A percentile compares a stretch with the other conserved stretches of the same genome.
phyloP scores from a whole-genome alignment of 345 rosid species.

The Euphorbia peplus region DNA sequence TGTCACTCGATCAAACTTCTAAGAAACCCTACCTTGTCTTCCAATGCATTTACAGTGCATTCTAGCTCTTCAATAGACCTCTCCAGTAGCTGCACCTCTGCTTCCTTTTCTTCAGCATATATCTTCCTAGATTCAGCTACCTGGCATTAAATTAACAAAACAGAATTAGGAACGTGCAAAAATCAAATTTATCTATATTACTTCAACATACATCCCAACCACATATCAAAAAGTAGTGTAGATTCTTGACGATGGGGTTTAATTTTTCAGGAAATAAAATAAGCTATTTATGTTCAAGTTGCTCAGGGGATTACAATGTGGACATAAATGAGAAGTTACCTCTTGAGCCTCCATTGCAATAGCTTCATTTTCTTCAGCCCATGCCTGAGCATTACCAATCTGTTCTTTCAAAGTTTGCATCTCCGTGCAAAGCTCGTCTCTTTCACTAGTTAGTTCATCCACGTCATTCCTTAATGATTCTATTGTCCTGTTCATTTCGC shows the following conservation, averaged over 20 bases:
- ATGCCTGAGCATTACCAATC: conserved; percentile 45
- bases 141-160: conserved; percentile 33
- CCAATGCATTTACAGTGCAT: conserved; percentile 69
- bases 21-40: conserved; percentile 63
- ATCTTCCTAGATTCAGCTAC: conserved; percentile 66
- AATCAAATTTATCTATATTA: background rate
- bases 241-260: too few species aligned
- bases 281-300: conserved; percentile 4
- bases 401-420: conserved; percentile 55
- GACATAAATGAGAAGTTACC: conserved; percentile 36
- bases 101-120: conserved; percentile 77
- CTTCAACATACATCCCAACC: background rate
- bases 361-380: conserved; percentile 60
- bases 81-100: conserved; percentile 80
- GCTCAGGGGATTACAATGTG: background rate
- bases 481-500: conserved; percentile 53
- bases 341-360: conserved; percentile 65
- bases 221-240: background rate
- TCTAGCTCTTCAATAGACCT: conserved; percentile 91
- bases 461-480: conserved; percentile 50
- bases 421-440: conserved; percentile 56
- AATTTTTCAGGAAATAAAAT: background rate
- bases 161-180: background rate
- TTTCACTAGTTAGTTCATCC: conserved; percentile 49
- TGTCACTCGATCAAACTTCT: conserved; percentile 13